Base-by-base conservation (phyloP, 1,284 basidiomycete genomes). In the Moesziomyces sp. region DNA sequence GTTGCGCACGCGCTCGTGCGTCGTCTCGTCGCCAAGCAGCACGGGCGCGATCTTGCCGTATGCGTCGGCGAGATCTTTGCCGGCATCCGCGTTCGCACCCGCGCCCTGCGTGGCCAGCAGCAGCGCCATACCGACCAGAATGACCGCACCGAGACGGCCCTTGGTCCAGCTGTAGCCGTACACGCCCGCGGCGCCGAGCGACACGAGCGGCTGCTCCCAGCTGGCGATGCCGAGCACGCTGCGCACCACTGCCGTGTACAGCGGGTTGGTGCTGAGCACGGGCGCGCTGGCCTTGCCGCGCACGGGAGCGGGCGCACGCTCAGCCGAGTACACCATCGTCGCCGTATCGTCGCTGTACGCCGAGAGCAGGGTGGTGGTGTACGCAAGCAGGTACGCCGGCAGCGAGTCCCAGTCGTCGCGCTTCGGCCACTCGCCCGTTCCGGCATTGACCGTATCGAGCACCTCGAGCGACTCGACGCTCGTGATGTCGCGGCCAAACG, bases 1-100 rank as follows among this genome's bases (percentile, higher is more conserved):
- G 45, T 78, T 78, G 47, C 65, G 60, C 33, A 77, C 52, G 24
- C 70, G 62, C 46, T 78, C 65, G 24, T 72, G 71, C 6, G 66
- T 67, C 45, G 52, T 56, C 14, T 60, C 55, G 3, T 60, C 55
- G 1, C 70, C 66, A n/a, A 68, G 38, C 33, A 74, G n/a, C 0
- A 59, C 42, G 8, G 71, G 35, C 1, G 61, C 55, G 6, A 59
- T 46, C 28, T 45, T 49, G 45, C 42, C 46, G 42, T 76, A 75
- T 14, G 52, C 57, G 30, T 58, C 56, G 26, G 47, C 53, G 52
- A 55, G 43, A 48, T 69, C 56, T 38, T 74, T 7, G 18, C 30
- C 30, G 2, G 47, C 46, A 3, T 59, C 47, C 19, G 49, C 30
- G 2, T 40, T 26, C 14, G 19, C 16, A 30, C 59, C 52, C 9